phyloP scores from a whole-genome alignment of 225 moss, liverwort and hornwort genomes.

The Neckera pumila region DNA sequence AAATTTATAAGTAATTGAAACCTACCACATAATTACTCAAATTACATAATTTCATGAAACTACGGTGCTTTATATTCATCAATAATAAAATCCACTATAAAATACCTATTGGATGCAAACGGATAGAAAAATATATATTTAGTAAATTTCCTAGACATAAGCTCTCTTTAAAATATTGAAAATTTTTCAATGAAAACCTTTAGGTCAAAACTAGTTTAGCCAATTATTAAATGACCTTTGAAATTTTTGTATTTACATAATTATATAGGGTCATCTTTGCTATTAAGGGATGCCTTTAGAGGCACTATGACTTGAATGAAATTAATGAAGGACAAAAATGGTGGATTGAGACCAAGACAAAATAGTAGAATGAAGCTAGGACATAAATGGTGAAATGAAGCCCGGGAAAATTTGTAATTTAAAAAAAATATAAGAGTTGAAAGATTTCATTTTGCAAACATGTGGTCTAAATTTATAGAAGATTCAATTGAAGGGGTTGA shows the following conservation, averaged over 20 bases:
- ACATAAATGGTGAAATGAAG: too few species aligned
- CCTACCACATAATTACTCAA: background rate
- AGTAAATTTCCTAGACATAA: rapidly evolving
- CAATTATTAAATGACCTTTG: background rate
- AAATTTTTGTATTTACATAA: background rate
- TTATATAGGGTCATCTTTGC: rapidly evolving
- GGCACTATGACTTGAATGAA: too few species aligned
- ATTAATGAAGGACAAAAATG: too few species aligned
- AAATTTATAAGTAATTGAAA: background rate
- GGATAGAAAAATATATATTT: background rate
- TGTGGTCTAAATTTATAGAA: too few species aligned
- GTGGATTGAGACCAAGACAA: too few species aligned
- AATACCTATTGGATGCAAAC: background rate
- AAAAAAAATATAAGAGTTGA: too few species aligned
- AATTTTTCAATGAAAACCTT: rapidly evolving
- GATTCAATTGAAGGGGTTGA: too few species aligned
- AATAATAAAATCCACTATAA: background rate
- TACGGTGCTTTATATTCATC: background rate
- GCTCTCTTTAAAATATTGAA: background rate
- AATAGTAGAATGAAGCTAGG: background rate
- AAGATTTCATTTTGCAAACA: too few species aligned
- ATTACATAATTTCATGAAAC: background rate
- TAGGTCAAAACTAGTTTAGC: rapidly evolving
- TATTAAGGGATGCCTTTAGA: rapidly evolving
- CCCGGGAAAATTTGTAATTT: too few species aligned